Evolutionary conservation across 2,329 filamentous ascomycete species (phyloP).

Genomic region (Aspergillus ruber): DNA sequence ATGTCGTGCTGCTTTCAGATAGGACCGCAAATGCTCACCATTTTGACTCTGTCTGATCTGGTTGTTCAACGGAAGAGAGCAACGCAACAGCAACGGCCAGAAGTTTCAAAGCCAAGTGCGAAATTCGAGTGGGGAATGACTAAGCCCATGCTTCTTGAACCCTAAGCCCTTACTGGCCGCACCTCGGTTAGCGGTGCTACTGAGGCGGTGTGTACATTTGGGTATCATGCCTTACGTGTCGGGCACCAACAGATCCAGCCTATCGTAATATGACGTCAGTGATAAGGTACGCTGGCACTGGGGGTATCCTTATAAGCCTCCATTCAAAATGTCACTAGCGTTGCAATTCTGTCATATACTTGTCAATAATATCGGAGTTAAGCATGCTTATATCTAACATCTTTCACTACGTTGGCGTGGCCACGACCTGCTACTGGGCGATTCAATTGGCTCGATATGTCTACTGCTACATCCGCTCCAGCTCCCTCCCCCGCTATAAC

Average conservation of each 20-base stretch:
- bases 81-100: constrained; percentile 16
- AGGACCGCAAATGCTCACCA: constrained; percentile 22
- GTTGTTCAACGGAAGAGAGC: constrained; percentile 29
- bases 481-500: constrained; percentile 2
- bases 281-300: not conserved
- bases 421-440: not conserved
- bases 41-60: constrained; percentile 30
- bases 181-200: constrained; percentile 14
- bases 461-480: constrained; percentile 1
- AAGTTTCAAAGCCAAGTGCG: constrained; percentile 24
- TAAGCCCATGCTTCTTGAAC: constrained; percentile 17
- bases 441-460: not conserved
- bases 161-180: constrained; percentile 27
- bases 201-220: not conserved
- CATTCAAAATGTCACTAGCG: not conserved
- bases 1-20: not conserved
- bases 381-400: not conserved
- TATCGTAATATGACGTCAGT: not conserved
- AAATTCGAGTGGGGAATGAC: constrained; percentile 36
- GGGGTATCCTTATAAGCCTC: not conserved
- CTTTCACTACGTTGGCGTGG: constrained; percentile 1
- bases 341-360: no score
- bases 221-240: not conserved
- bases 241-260: not conserved
- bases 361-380: no score